phyloP scores from a whole-genome alignment of 148 eudicot species.

The Agrostemma githago region DNA sequence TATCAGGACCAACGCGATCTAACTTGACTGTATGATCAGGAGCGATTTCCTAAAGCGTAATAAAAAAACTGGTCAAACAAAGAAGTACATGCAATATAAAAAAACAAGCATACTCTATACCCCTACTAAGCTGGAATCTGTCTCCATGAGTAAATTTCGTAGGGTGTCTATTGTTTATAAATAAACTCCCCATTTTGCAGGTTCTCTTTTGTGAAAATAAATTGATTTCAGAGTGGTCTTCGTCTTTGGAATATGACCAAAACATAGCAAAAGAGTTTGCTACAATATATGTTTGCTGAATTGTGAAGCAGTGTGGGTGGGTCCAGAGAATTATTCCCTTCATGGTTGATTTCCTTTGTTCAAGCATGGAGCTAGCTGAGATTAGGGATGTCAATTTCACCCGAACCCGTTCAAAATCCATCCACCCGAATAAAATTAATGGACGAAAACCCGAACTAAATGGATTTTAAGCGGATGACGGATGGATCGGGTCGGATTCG shows the following conservation, averaged over 20 bases:
- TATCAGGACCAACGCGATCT: constrained; percentile 94
- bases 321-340: too few relatives aligned
- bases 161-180: background rate
- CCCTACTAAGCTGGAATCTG: background rate
- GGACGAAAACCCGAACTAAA: too few relatives aligned
- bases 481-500: too few relatives aligned
- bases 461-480: too few relatives aligned
- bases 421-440: too few relatives aligned
- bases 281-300: background rate
- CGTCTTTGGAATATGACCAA: background rate
- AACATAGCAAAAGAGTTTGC: background rate
- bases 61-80: constrained; percentile 2
- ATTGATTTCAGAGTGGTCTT: background rate
- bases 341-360: too few relatives aligned
- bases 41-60: constrained; percentile 62
- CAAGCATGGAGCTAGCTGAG: too few relatives aligned
- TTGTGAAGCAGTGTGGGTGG: background rate
- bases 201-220: background rate
- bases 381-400: too few relatives aligned
- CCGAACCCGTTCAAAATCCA: too few relatives aligned
- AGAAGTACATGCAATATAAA: background rate
- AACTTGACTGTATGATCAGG: constrained; percentile 97
- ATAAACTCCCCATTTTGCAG: background rate
- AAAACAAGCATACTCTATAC: background rate
- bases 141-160: background rate